phyloP scores from a whole-genome alignment of 2,329 filamentous ascomycete genomes.

The Clarireedia sp. region DNA sequence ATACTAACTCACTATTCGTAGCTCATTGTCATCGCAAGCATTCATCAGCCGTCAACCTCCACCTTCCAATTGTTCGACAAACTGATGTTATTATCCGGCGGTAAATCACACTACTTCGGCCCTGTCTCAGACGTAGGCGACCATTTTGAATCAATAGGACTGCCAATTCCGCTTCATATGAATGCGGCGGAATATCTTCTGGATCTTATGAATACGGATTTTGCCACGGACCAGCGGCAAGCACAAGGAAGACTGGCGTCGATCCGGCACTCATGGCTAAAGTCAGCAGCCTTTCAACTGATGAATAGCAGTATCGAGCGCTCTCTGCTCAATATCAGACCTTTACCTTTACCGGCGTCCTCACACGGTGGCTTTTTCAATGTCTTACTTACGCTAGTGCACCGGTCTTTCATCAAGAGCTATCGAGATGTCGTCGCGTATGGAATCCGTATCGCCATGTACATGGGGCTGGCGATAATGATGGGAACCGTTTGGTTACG shows the following conservation, averaged over 20 bases:
- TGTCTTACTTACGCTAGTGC: constrained; percentile 59
- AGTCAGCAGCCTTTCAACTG: constrained; percentile 35
- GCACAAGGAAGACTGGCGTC: constrained; percentile 41
- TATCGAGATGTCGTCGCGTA: constrained; percentile 81
- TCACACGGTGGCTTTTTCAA: constrained; percentile 24
- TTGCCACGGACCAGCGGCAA: constrained; percentile 44
- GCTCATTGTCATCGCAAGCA: constrained; percentile 73
- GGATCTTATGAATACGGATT: constrained; percentile 72
- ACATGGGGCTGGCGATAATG: constrained; percentile 69
- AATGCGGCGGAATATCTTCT: constrained; percentile 78
- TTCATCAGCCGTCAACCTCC: constrained; percentile 76
- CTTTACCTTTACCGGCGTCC: constrained; percentile 19
- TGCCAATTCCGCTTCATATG: constrained; percentile 57
- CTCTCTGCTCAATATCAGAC: constrained; percentile 10
- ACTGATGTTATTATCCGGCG: constrained; percentile 63
- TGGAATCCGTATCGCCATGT: constrained; percentile 76
- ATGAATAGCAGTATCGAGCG: constrained; percentile 26
- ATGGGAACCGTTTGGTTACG: constrained; percentile 85
- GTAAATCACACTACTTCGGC: constrained; percentile 67
- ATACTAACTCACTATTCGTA: constrained; percentile 39
- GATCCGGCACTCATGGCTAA: constrained; percentile 49
- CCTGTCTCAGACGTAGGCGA: constrained; percentile 45
- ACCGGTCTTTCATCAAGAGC: constrained; percentile 74
- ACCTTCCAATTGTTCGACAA: constrained; percentile 79
- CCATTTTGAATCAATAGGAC: constrained; percentile 57